Base-by-base conservation (phyloP, 2,329 filamentous ascomycete species). In the Aspergillus aculeatus region DNA sequence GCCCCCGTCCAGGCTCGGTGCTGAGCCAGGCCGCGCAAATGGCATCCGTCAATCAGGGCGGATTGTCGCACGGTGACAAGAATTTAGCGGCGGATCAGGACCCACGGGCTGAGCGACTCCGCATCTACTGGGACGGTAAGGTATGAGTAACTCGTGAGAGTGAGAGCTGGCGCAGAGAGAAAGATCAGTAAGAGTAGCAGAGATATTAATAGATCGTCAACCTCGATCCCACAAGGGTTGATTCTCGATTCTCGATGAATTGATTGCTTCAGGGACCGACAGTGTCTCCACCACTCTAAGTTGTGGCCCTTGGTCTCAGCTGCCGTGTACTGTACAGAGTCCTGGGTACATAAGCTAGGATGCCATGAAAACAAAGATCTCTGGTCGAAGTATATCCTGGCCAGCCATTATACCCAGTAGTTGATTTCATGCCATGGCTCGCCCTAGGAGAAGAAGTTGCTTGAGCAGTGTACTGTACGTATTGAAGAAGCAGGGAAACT, bases 11-110 rank as follows among this genome's bases (percentile, higher is more conserved):
- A 16, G 62, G 54, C 62, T 66, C 61, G 63, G 24, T 57, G 62
- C 56, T 60, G 57, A 59, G 59, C 47, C 31, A 58, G 60, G 47
- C 41, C 53, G 56, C 49, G 53, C 61, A 60, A 55, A 62, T 63
- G 59, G 63, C 62, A 61, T 60, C 57, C 56, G 38, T 66, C 63
- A 66, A 65, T 66, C 63, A 66, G 54, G 56, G 53, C 48, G 24
- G 50, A 50, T 47, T 35, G 59, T 62, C 51, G 61, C 64, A 57
- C 61, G 54, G 59, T 61, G 56, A 50, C 24, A 31, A 29, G 26
- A 29, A 54, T 58, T 62, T 68, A 69, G 67, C 64, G 67, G 67
- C 61, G 66, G 65, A 68, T 69, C 65, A 57, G 38, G 66, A 64
- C 65, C 66, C 65, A 68, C 65, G 60, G 38, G 62, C 65, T 69